Conservation (phyloP, 2,329 filamentous ascomycete species). For the Pyrenochaeta sp. region DNA sequence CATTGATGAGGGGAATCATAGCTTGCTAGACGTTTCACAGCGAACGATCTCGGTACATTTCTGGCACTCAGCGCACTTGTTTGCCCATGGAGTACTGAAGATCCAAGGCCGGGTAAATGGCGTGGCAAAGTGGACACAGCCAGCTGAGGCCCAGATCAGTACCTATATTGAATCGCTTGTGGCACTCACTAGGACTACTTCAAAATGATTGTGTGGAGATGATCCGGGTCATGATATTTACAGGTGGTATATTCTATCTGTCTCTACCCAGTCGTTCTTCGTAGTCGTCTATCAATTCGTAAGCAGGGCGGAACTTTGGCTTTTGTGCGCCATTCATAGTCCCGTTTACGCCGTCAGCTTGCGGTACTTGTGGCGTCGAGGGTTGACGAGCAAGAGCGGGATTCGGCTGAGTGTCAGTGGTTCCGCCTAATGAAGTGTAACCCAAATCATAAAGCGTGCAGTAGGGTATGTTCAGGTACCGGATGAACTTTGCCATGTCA, state of each 20-base stretch:
- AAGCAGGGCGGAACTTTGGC: constrained; percentile 48
- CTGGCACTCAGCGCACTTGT: too few species aligned
- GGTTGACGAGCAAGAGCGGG: constrained; percentile 62
- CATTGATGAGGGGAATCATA: too few species aligned
- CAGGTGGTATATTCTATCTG: constrained; percentile 23
- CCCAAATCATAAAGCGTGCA: constrained; percentile 87
- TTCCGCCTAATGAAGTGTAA: constrained; percentile 92
- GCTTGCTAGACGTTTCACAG: too few species aligned
- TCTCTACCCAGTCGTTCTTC: constrained; percentile 52
- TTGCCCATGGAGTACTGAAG: too few species aligned
- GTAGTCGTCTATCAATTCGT: constrained; percentile 51
- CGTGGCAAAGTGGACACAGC: too few species aligned
- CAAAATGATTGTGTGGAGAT: background rate
- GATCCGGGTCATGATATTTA: background rate
- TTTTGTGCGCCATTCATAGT: constrained; percentile 22
- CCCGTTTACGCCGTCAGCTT: constrained; percentile 20
- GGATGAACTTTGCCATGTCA: constrained; percentile 70
- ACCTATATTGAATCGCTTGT: too few species aligned
- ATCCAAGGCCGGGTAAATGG: too few species aligned
- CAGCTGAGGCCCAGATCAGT: too few species aligned
- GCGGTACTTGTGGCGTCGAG: constrained; percentile 25
- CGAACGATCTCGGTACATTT: too few species aligned
- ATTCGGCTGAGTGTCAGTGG: constrained; percentile 87
- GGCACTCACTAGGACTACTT: background rate
- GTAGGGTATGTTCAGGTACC: constrained; percentile 80